A percentile compares a stretch with the other conserved stretches of the same genome.
phyloP scores from a whole-genome alignment of 1,284 basidiomycete genomes.

The Lentinula novae-zelandiae region DNA sequence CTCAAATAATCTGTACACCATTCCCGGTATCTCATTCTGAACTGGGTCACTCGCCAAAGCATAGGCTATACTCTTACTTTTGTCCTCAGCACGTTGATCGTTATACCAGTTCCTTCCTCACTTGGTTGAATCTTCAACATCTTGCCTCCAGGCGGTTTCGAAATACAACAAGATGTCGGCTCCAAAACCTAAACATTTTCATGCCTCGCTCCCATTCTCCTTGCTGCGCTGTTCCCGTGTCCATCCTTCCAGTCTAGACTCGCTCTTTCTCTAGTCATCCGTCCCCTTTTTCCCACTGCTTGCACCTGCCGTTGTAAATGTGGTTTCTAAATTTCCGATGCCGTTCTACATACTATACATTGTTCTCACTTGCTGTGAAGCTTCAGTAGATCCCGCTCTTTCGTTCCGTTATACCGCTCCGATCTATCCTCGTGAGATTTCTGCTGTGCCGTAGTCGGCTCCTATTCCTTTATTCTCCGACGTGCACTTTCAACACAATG shows the following conservation, averaged over 20 bases:
- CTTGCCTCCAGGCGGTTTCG: background rate
- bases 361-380: too few relatives aligned
- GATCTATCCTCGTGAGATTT: background rate
- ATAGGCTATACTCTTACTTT: background rate
- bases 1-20: constrained; percentile 6
- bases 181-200: background rate
- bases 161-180: background rate
- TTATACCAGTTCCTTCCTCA: background rate
- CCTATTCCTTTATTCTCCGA: too few relatives aligned
- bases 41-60: background rate
- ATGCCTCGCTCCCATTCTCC: background rate
- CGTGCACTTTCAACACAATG: too few relatives aligned
- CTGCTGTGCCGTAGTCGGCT: too few relatives aligned
- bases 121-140: too few relatives aligned
- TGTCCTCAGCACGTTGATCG: background rate
- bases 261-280: background rate
- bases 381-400: background rate
- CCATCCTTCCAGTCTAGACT: background rate
- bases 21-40: background rate
- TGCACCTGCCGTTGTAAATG: too few relatives aligned
- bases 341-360: too few relatives aligned
- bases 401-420: background rate
- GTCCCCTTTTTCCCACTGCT: too few relatives aligned
- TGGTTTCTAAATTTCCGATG: too few relatives aligned
- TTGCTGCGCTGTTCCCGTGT: background rate